Evolutionary conservation across 345 rosid species (phyloP).

Genomic region (Turnera subulata): DNA sequence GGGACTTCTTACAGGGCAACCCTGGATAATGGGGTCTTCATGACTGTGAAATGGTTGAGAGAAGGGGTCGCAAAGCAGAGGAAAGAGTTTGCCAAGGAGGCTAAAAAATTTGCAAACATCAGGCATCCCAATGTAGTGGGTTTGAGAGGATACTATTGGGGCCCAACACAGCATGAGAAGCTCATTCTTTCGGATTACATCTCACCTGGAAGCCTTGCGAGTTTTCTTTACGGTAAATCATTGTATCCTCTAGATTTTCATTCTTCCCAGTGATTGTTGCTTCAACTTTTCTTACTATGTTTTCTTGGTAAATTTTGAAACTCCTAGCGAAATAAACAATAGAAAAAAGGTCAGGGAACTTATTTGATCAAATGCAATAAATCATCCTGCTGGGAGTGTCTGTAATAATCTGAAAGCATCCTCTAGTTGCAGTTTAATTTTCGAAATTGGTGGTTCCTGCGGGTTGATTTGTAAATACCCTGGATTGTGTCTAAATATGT

Average conservation of each 20-base stretch:
- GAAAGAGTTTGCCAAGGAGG: slow-evolving; percentile 96
- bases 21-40: slow-evolving; percentile 72
- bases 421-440: too few relatives aligned
- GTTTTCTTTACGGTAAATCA: slow-evolving; percentile 86
- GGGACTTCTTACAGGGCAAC: slow-evolving; percentile 97
- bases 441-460: too few relatives aligned
- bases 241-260: slow-evolving; percentile 7
- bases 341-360: too few relatives aligned
- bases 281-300: too few relatives aligned
- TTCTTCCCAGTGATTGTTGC: neutral
- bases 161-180: slow-evolving; percentile 97
- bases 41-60: slow-evolving; percentile 96
- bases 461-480: too few relatives aligned
- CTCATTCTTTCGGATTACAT: slow-evolving; percentile 92
- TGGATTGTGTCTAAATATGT: too few relatives aligned
- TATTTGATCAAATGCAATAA: too few relatives aligned
- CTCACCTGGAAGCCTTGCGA: slow-evolving; percentile 93
- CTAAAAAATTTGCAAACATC: slow-evolving; percentile 87
- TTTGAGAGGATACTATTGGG: slow-evolving; percentile 97
- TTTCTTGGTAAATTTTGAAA: too few relatives aligned
- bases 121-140: slow-evolving; percentile 98
- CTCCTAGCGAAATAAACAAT: too few relatives aligned
- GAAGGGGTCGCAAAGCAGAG: slow-evolving; percentile 98
- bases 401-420: too few relatives aligned
- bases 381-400: too few relatives aligned